Base-by-base conservation (phyloP, 306 rosid species). In the Malus asiatica region DNA sequence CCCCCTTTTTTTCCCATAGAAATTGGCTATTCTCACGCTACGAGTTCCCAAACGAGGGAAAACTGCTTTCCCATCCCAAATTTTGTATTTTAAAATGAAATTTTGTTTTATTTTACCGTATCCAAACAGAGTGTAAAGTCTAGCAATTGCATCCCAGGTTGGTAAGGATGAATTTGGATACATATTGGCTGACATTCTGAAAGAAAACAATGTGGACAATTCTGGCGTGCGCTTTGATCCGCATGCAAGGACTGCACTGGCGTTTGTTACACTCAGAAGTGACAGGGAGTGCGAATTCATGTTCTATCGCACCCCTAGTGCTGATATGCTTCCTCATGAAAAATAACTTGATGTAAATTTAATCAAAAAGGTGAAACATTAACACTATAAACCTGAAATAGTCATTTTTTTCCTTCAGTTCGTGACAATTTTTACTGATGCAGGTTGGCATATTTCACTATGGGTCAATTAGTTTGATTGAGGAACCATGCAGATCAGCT, bases 381-480 rank as follows among this genome's bases (percentile, higher is more conserved):
- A 7, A 48, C 5, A 16, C 55, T 6, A 6, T 14, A 48, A 15
- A 14, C 55, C 55, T 40, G 45, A 48, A 48, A 48, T 61, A 27
- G 66, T 27, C 66, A 27, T 5, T 14, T 61, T 4, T 25, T 38
- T 13, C 55, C 68, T 29, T 16, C 12, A 63, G 42, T 63, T 71
- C 62, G 64, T 63, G 80, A 84, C 84, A 72, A 81, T 71, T 19
- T 33, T 77, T 58, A 71, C 68, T 85, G 63, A 30, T 68, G 70
- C 87, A 91, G 97, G 97, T 92, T 14, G 61, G 74, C 32, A 84
- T 93, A 30, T 89, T 93, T 69, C 98, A 91, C 87, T 93, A 88
- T 77, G 97, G 98, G 45, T 93, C 98, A 33, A 91, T 93, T 66
- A 89, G 97, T 82, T 84, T 93, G 93, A 91, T 93, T 80, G 86